Evolutionary conservation across 495 filamentous ascomycete species (phyloP), one percentile per base, ranked within the genome.

Genomic region (Penicillium simplicissimum): DNA sequence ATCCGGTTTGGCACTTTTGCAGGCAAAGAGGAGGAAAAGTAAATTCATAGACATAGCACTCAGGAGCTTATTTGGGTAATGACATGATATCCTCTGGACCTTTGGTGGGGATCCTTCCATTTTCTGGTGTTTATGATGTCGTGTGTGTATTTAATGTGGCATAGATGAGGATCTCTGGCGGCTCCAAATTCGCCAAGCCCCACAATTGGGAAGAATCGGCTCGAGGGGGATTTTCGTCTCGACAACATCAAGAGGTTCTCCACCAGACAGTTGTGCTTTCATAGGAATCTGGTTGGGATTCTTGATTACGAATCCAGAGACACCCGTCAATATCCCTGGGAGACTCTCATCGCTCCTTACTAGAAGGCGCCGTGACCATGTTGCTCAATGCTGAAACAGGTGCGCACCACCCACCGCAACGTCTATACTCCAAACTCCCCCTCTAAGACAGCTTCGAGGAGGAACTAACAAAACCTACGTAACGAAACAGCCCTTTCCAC

Each of bases 1-100:
- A 82, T 94, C 11, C 86, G 77, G 62, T 87, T 98, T 66, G 76
- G 79, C 17, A 60, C 84, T 15, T 84, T 85, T 72, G 74, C 77
- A 17, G 76, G 72, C 17, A 52, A 74, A 35, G 70, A 83, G 57
- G 76, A 81, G 23, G 70, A 68, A 67, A 77, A 78, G 75, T 77
- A 57, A 71, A 57, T 31, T 15, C 13, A 58, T 52, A 62, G 31
- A 65, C 14, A 58, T 49, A 53, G 47, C 58, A 53, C 59, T 31
- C 34, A 19, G 45, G 9, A 35, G 58, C 36, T 38, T 57, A 43
- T 28, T 40, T 9, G 21, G 15, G 9, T 59, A 59, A 53, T 59
- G 48, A 52, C 35, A 59, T 59, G 57, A 42, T 23, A 48, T 36
- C 33, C 2, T 48, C 10, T 49, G 1, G 28, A 55, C 2, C 25